Base-by-base conservation (phyloP, 2,329 filamentous ascomycete genomes). In the Calonectria naviculata region DNA sequence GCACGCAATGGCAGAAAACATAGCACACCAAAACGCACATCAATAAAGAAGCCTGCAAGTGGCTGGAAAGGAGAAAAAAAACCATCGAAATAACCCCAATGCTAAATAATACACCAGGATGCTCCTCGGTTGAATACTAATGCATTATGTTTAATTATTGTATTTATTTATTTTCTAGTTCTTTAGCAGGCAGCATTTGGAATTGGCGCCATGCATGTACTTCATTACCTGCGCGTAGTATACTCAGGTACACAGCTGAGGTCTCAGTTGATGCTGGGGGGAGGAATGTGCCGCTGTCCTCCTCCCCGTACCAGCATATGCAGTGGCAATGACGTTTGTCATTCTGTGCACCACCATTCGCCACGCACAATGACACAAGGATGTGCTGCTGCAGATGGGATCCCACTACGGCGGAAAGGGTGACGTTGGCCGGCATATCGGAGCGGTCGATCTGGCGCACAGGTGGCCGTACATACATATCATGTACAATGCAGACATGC, bases 391-490 rank as follows among this genome's bases (percentile, higher is more conserved):
- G 68, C 56, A 70, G 63, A 70, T 44, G 21, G 13, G 17, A 54
- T 70, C 36, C 64, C 54, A 36, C 65, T 42, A 42, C 61, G 15
- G 44, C 31, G 52, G 61, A 41, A 36, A 65, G 46, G 29, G 62
- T 70, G 56, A 70, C 68, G 68, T 66, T 66, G 54, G 38, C 62
- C 54, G 47, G 52, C 62, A 62, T 54, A 41, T 67, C n/a, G 49
- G 26, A 21, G 56, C 38, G 34, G 62, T 52, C 54, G 54, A 70
- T 66, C 62, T 54, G 36, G 52, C 41, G 62, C 49, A 65, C 63
- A 65, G 49, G 34, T 67, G 41, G 19, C 29, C 36, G 29, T 68
- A 47, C 31, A 61, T 36, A 42, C 36, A 54, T 19, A 52, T 42
- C 46, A 65, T 36, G 29, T 64, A 38, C 29, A 38, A 47, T 49